Evolutionary conservation across 768 basidiomycete species (phyloP).

Genomic region (Tylopilus balloui): DNA sequence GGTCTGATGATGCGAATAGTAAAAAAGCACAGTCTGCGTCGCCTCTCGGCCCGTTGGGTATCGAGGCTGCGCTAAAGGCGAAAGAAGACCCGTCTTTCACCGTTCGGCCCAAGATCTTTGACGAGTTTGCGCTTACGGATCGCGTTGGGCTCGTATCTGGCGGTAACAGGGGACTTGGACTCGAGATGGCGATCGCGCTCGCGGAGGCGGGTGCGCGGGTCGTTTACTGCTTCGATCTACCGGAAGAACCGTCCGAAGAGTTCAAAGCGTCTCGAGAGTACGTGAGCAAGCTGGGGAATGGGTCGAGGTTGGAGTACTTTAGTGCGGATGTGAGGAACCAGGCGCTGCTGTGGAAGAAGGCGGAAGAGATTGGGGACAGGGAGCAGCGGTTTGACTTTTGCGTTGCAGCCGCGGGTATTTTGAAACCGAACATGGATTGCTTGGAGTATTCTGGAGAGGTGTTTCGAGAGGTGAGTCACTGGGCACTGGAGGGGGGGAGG

Average conservation of each 20-base stretch:
- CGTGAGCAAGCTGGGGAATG: conserved; percentile 42
- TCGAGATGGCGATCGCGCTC: conserved; percentile 78
- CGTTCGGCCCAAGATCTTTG: conserved; percentile 49
- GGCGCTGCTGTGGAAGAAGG: conserved; percentile 50
- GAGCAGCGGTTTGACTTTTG: conserved; percentile 74
- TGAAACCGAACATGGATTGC: conserved; percentile 56
- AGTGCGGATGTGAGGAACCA: conserved; percentile 65
- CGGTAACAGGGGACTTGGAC: conserved; percentile 65
- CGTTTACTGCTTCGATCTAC: conserved; percentile 67
- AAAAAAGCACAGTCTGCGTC: conserved; percentile 42
- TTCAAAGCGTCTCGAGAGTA: conserved; percentile 53
- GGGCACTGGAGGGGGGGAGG: too few species aligned
- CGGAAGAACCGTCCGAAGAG: conserved; percentile 50
- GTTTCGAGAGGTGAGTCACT: conserved; percentile 51
- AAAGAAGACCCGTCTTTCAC: conserved; percentile 32
- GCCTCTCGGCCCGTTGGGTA: conserved; percentile 58
- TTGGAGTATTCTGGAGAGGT: conserved; percentile 61
- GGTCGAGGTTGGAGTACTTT: conserved; percentile 54
- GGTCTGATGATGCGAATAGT: not conserved
- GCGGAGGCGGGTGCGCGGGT: conserved; percentile 68
- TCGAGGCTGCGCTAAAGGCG: conserved; percentile 50
- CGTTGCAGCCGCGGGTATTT: conserved; percentile 73
- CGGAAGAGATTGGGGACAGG: conserved; percentile 55
- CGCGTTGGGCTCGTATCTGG: conserved; percentile 62
- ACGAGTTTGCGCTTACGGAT: conserved; percentile 53